These are phyloP conservation scores for Lipomyces sp. DNA, from an alignment of 805 yeast genomes.

Conservation along the genomic window DNA sequence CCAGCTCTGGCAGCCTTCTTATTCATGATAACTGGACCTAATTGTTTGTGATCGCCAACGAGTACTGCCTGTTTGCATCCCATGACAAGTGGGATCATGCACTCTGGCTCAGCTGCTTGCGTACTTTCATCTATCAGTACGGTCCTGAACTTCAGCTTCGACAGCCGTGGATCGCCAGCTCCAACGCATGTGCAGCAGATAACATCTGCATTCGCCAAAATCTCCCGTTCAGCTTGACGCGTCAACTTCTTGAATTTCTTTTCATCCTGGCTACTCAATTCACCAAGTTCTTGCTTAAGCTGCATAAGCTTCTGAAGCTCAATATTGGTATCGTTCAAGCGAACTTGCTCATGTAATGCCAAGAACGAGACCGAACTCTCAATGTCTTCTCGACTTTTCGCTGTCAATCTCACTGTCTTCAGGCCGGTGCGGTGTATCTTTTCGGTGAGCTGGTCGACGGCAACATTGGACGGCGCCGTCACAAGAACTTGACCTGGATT, in stretches of 20 bases:
- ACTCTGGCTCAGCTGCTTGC: slow-evolving; percentile 92
- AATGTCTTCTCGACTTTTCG: slow-evolving; percentile 79
- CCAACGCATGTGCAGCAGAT: slow-evolving; percentile 92
- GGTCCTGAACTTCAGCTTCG: slow-evolving; percentile 63
- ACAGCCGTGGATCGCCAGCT: slow-evolving; percentile 77
- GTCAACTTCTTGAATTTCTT: slow-evolving; percentile 51
- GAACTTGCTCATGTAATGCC: slow-evolving; percentile 61
- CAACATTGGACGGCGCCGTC: slow-evolving; percentile 95
- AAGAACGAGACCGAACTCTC: slow-evolving; percentile 65
- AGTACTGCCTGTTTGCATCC: slow-evolving; percentile 88
- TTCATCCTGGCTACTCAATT: slow-evolving; percentile 61
- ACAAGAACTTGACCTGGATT: slow-evolving; percentile 73
- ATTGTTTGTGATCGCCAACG: slow-evolving; percentile 95
- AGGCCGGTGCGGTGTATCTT: slow-evolving; percentile 73
- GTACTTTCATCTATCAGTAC: slow-evolving; percentile 92
- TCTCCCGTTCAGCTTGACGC: slow-evolving; percentile 54
- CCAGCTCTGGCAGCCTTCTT: slow-evolving; percentile 86
- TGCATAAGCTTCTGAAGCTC: slow-evolving; percentile 62
- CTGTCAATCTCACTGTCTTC: slow-evolving; percentile 75
- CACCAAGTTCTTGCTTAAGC: slow-evolving; percentile 70
- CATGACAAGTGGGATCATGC: slow-evolving; percentile 82
- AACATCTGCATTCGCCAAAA: slow-evolving; percentile 67
- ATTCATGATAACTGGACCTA: slow-evolving; percentile 88
- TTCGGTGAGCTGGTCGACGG: slow-evolving; percentile 86
- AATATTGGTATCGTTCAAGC: slow-evolving; percentile 47